A percentile compares a stretch with the other conserved stretches of the same genome.
Evolutionary conservation across 805 yeast species (phyloP).

Genomic region (Suhomyces sp.): DNA sequence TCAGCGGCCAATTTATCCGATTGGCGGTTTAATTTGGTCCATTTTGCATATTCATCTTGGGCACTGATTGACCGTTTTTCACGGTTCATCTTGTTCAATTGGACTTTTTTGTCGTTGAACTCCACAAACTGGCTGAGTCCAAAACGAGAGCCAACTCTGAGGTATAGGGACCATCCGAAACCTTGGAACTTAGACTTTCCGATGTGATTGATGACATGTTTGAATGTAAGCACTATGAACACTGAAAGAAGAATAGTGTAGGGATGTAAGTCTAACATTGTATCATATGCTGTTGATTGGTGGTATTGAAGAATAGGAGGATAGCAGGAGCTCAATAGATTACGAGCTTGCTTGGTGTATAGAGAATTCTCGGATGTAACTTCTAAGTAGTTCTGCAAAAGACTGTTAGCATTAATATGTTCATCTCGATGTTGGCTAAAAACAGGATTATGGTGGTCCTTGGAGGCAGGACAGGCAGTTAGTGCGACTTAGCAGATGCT

Average conservation of each 20-base stretch:
- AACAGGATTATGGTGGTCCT: too few species aligned
- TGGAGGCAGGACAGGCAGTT: too few species aligned
- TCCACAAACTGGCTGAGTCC: constrained; percentile 30
- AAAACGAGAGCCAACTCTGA: constrained; percentile 28
- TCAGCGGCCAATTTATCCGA: constrained; percentile 57
- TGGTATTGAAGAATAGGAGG: too few species aligned
- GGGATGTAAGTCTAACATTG: constrained; percentile 33
- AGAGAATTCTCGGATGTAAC: too few species aligned
- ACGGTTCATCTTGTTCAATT: constrained; percentile 47
- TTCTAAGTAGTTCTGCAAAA: too few species aligned
- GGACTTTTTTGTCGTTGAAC: constrained; percentile 31
- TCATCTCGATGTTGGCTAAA: too few species aligned
- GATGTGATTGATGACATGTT: constrained; percentile 36
- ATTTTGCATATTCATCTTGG: constrained; percentile 91
- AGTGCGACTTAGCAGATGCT: too few species aligned
- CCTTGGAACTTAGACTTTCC: constrained; percentile 36
- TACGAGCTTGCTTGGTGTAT: too few species aligned
- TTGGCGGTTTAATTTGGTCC: constrained; percentile 88
- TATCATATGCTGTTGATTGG: too few species aligned
- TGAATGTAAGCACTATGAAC: constrained; percentile 34
- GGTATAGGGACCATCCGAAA: constrained; percentile 38
- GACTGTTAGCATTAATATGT: too few species aligned
- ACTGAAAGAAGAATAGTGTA: constrained; percentile 33
- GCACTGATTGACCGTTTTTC: constrained; percentile 69
- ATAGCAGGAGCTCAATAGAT: too few species aligned